These are phyloP conservation scores for Phaeosphaeria sp. DNA, from an alignment of 2,329 filamentous ascomycete species.

Conservation along the genomic window DNA sequence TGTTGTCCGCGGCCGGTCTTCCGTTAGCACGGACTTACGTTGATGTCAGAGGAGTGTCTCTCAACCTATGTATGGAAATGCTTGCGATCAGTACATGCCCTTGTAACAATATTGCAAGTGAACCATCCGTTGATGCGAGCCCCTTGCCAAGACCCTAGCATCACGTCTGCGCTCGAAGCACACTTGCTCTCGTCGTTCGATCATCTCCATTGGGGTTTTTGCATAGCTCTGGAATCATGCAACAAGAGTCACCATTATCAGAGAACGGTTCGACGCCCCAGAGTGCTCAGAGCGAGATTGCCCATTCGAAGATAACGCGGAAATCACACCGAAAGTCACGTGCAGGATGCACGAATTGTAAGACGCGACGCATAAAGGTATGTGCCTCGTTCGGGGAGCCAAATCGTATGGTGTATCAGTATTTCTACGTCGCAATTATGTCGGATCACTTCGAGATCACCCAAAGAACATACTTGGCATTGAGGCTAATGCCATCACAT, in stretches of 20 bases:
- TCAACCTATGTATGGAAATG: constrained; percentile 1
- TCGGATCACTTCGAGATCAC: neutral
- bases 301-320: constrained; percentile 22
- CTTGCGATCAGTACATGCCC: constrained; percentile 1
- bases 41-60: too few species aligned
- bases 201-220: neutral
- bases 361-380: constrained; percentile 37
- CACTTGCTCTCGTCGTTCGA: neutral
- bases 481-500: too few species aligned
- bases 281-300: constrained; percentile 6
- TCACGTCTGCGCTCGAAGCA: neutral
- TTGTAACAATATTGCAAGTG: too few species aligned
- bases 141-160: neutral
- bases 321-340: constrained; percentile 37
- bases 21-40: too few species aligned
- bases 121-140: neutral
- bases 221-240: constrained; percentile 9
- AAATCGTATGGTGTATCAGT: too few species aligned
- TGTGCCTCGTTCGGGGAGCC: neutral
- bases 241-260: constrained; percentile 25
- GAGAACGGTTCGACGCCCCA: constrained; percentile 6
- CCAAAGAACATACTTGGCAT: too few species aligned
- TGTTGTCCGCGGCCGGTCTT: too few species aligned
- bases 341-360: constrained; percentile 38
- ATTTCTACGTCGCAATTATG: too few species aligned